Base-by-base conservation (phyloP, 2,329 filamentous ascomycete species). In the Fusarium equiseti region DNA sequence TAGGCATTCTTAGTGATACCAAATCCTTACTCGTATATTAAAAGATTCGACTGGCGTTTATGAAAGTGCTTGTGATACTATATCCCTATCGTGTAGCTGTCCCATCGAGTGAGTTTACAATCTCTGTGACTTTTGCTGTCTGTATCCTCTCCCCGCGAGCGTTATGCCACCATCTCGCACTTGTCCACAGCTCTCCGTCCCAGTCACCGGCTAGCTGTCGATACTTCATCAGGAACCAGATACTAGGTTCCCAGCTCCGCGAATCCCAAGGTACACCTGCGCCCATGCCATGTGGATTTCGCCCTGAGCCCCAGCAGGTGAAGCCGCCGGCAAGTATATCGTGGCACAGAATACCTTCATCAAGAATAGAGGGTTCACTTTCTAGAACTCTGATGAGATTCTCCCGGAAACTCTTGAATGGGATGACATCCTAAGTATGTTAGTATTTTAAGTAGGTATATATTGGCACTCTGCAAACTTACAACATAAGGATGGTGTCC, bases 171-270 rank as follows among this genome's bases (percentile, higher is more conserved):
- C 75, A 75, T 27, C 74, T 69, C 9, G 73, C 64, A 11, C 73
- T 69, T 49, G 66, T 78, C 77, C 77, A 79, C 74, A 83, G 76
- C 43, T 81, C 79, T 9, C 78, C 80, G 8, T 82, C 76, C 68
- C 76, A 80, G 4, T 77, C 79, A 3, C 79, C 79, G 8, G 79
- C 70, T 8, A 82, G 63, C 58, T 70, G 66, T 52, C 74, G 77
- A 66, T 81, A 83, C 66, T 84, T 84, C 43, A 79, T 77, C 42
- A 84, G 57, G 63, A 84, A 84, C 83, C 82, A 84, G 4, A 75
- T 67, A 58, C 77, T 79, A 4, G 80, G 82, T 63, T 84, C 83
- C 83, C 83, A 84, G 60, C 81, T 82, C 15, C 82, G 78, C 38
- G 76, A 74, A 57, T 83, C 82, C 83, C 83, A 84, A 0, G 83